Conservation (phyloP, 331 rosid species). For the Prunus yedoensis region DNA sequence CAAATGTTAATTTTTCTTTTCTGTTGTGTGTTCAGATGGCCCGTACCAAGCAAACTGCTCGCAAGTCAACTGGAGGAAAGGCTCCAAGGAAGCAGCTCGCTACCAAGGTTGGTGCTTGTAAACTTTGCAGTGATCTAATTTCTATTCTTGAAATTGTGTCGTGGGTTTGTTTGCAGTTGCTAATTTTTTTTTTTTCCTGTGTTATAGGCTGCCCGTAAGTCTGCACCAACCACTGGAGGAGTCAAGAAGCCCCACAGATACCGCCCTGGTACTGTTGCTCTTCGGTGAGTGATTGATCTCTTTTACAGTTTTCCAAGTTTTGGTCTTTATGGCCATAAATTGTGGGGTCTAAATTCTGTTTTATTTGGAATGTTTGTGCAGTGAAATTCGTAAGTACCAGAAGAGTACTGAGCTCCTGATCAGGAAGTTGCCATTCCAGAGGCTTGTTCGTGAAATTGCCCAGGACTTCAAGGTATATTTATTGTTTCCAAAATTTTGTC, state of each 20-base stretch:
- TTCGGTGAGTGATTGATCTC: constrained; percentile 46
- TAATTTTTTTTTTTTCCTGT: not conserved
- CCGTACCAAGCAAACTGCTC: constrained; percentile 98
- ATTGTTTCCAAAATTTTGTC: not conserved
- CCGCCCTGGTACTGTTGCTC: constrained; percentile 99
- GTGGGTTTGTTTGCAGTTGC: not conserved
- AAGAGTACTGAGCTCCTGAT: constrained; percentile 88
- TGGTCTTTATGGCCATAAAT: too few species aligned
- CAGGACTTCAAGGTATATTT: constrained; percentile 79
- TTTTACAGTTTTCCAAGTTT: not conserved
- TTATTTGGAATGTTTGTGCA: not conserved
- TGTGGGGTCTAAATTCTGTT: too few species aligned
- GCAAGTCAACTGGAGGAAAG: constrained; percentile 92
- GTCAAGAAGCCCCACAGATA: constrained; percentile 97
- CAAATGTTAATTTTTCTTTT: not conserved
- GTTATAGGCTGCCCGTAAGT: constrained; percentile 88
- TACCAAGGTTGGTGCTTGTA: constrained; percentile 55
- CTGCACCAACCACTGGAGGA: constrained; percentile 97
- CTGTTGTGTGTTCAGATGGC: constrained; percentile 53
- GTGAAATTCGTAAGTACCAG: constrained; percentile 93
- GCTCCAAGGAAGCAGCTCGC: constrained; percentile 99
- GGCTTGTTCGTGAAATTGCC: constrained; percentile 92
- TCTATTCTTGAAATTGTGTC: fast-evolving
- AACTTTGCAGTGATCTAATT: not conserved
- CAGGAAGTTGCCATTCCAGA: constrained; percentile 90